phyloP scores from a whole-genome alignment of 2,329 filamentous ascomycete genomes.

The Penicillium psychrosexuale region DNA sequence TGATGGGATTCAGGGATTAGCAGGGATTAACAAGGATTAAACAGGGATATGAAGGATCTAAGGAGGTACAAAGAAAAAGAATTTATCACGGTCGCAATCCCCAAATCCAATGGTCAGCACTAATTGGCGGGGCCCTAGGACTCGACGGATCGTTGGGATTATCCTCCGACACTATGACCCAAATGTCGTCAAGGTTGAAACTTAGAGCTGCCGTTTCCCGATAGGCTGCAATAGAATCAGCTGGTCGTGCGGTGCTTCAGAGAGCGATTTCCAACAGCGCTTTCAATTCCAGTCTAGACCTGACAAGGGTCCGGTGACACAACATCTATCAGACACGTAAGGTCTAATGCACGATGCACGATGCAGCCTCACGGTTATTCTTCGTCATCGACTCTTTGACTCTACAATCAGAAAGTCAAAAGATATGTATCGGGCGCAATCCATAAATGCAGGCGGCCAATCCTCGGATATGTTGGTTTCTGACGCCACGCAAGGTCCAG shows the following conservation, averaged over 20 bases:
- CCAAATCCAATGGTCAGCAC: neutral
- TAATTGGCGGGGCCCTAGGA: constrained; percentile 1
- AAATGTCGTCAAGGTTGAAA: constrained; percentile 13
- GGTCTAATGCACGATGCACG: constrained; percentile 1
- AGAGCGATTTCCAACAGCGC: neutral
- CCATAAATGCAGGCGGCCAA: constrained; percentile 15
- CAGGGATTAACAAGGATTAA: neutral
- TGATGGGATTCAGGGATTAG: neutral
- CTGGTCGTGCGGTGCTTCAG: constrained; percentile 5
- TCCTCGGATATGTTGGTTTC: constrained; percentile 12
- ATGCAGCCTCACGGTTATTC: constrained; percentile 5
- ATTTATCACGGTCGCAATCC: neutral
- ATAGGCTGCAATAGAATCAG: constrained; percentile 14
- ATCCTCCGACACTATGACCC: constrained; percentile 2
- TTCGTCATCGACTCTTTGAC: constrained; percentile 4
- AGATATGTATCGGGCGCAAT: neutral
- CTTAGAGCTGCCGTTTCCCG: constrained; percentile 12
- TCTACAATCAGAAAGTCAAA: neutral
- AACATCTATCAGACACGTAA: constrained; percentile 6
- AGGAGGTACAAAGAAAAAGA: neutral
- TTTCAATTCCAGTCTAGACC: neutral
- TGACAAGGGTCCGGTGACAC: constrained; percentile 12
- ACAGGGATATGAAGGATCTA: neutral
- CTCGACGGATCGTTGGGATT: constrained; percentile 12
- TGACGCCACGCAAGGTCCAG: constrained; percentile 23